Conservation (phyloP, 805 yeast species). For the Metschnikowia orientalis region DNA sequence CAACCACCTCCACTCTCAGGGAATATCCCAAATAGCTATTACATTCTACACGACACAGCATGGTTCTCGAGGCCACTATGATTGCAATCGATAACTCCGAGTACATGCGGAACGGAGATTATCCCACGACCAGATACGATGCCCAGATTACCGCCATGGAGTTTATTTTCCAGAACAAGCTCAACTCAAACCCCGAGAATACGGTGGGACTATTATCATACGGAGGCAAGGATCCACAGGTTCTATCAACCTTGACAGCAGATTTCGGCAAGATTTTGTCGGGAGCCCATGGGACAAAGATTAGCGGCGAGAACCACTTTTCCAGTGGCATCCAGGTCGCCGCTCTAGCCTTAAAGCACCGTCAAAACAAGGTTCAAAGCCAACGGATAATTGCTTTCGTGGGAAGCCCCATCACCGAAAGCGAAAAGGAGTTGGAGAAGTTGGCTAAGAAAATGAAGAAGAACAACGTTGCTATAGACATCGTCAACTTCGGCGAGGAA, state of each 20-base stretch:
- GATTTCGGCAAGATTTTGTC: constrained; percentile 82
- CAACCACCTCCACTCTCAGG: constrained; percentile 6
- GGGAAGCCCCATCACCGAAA: constrained; percentile 76
- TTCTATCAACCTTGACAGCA: constrained; percentile 80
- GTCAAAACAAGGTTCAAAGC: constrained; percentile 88
- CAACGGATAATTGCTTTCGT: constrained; percentile 88
- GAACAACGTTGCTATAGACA: constrained; percentile 84
- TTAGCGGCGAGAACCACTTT: constrained; percentile 64
- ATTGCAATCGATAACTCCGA: constrained; percentile 94
- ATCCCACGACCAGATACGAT: constrained; percentile 78
- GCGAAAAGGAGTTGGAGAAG: constrained; percentile 67
- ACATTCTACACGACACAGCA: constrained; percentile 25
- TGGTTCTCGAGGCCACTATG: constrained; percentile 97
- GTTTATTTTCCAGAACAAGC: constrained; percentile 77
- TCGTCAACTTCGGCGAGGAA: constrained; percentile 90
- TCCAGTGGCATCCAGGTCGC: constrained; percentile 91
- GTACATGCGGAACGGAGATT: constrained; percentile 94
- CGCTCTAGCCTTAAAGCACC: constrained; percentile 83
- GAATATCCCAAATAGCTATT: not conserved
- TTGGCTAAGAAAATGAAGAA: constrained; percentile 91
- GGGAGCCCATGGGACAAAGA: constrained; percentile 75
- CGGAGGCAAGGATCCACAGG: constrained; percentile 81
- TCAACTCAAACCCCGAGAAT: constrained; percentile 86
- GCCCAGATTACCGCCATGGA: constrained; percentile 92
- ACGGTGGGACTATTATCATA: constrained; percentile 88